Evolutionary conservation across 129 eudicot species (phyloP), one percentile per base, ranked within the genome.

Genomic region (Chrysanthemum makinoi): DNA sequence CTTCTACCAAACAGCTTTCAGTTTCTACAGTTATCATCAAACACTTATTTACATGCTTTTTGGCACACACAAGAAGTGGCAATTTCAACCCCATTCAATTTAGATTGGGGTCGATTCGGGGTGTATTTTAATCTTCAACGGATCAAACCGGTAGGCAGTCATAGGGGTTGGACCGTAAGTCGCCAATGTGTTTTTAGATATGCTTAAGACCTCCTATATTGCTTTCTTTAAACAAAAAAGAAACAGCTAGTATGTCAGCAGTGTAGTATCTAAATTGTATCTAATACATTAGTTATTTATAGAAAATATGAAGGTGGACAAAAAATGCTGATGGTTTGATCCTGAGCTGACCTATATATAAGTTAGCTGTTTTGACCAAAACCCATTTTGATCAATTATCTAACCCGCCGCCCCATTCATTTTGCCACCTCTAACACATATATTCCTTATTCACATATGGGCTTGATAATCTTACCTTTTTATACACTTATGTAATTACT

Each of bases 1-100:
- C 68, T 68, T 54, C 15, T 28, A 18, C 64, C 9, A 18, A 13
- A 60, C 50, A 33, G 62, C 28, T 55, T 49, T 43, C 57, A 30
- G 44, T 35, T 19, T 17, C 57, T 62, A 50, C n/a, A 11, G 9
- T n/a, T 18, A 17, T 16, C 2, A 43, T 58, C 44, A 55, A 9
- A 43, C 73, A 55, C 68, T 43, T 68, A n/a, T 11, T 4, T 3
- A 19, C n/a, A 20, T 58, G 63, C 35, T 7, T 22, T 20, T 14
- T 17, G 22, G 63, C 63, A 58, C 35, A 58, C n/a, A 58, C 16
- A 57, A 24, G 61, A 56, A 56, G 62, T 56, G 62, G 62, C 22
- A 56, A 9, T 18, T 9, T 62, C 47, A 16, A 24, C 73, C 35
- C 5, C 35, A 30, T 0, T 30, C 35, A 30, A 30, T 30, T 30